Evolutionary conservation across 495 filamentous ascomycete species (phyloP), one percentile per base, ranked within the genome.

Genomic region (Collariella sp.): DNA sequence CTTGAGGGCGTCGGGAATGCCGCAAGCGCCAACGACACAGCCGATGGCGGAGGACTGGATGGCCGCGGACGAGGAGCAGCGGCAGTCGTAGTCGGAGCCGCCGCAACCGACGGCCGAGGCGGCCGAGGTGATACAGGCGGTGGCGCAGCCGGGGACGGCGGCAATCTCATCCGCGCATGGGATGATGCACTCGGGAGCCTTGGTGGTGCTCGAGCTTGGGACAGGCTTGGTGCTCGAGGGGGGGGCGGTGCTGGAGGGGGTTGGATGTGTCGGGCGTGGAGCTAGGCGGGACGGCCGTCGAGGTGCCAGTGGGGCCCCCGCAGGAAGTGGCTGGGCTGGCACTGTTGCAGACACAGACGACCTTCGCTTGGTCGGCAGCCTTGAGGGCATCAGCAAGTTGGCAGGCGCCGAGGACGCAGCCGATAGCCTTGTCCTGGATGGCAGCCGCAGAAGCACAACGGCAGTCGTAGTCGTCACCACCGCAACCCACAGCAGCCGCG

Each of bases 131-230:
- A 50, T 50, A 20, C 33, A 35, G 22, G 33, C 34, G 12, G 47
- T 50, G 18, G 47, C 47, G 47, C 47, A 50, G 47, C 19, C 47
- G 9, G 47, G 47, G 34, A 50, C 22, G 34, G 34, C 34, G n/a
- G 34, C 23, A 34, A 38, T 16, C 9, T 31, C 6, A 9, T 4
- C 5, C 26, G 26, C 26, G 26, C 26, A n/a, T n/a, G n/a, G n/a
- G n/a, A n/a, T n/a, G n/a, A n/a, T n/a, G 26, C 26, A 31, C 26
- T 31, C 26, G 5, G 26, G 26, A 9, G 26, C 26, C 9, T 31
- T 4, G 26, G 26, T 31, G 26, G 9, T 41, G 11, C 5, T 38
- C 7, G 33, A 7, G 7, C 7, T 6, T 13, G 6, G 33, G 0
- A 26, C 3, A n/a, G 26, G 16, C 7, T 10, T 7, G 26, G 42